A percentile compares a stretch with the other conserved stretches of the same genome.
These are phyloP conservation scores for Microstegium vimineum DNA, from an alignment of 176 grass and related monocot genomes.

Conservation along the genomic window DNA sequence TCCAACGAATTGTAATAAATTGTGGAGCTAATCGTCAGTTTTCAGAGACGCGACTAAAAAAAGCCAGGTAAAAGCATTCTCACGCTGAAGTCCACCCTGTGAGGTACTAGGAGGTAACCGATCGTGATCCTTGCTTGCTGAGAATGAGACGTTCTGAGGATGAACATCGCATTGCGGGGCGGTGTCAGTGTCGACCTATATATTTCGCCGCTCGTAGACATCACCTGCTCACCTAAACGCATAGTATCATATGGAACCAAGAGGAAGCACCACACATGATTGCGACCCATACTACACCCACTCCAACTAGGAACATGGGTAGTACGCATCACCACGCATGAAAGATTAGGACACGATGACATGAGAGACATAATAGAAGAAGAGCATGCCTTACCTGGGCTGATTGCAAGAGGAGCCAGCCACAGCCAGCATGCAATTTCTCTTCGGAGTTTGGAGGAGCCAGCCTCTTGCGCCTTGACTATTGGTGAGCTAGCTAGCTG, in stretches of 20 bases:
- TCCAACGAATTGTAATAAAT: too few species aligned
- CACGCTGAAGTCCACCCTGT: background rate
- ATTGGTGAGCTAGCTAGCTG: background rate
- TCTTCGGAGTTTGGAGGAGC: background rate
- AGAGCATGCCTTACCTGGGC: background rate
- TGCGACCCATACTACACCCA: background rate
- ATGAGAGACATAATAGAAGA: background rate
- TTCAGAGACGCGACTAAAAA: background rate
- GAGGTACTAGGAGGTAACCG: background rate
- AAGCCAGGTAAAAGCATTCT: too few species aligned
- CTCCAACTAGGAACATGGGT: background rate
- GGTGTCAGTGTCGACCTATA: background rate
- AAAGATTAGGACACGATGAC: background rate
- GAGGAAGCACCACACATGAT: background rate
- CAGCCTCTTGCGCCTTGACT: background rate
- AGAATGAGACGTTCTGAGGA: background rate
- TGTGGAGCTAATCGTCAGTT: background rate
- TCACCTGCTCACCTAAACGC: constrained; percentile 27
- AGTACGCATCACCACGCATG: background rate
- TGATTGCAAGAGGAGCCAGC: background rate
- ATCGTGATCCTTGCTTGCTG: background rate
- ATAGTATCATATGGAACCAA: constrained; percentile 29
- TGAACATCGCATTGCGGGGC: background rate
- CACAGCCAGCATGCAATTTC: too few species aligned
- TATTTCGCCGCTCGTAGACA: background rate